phyloP scores from a whole-genome alignment of 208 protist genomes.

The Acanthamoeba healyi region DNA sequence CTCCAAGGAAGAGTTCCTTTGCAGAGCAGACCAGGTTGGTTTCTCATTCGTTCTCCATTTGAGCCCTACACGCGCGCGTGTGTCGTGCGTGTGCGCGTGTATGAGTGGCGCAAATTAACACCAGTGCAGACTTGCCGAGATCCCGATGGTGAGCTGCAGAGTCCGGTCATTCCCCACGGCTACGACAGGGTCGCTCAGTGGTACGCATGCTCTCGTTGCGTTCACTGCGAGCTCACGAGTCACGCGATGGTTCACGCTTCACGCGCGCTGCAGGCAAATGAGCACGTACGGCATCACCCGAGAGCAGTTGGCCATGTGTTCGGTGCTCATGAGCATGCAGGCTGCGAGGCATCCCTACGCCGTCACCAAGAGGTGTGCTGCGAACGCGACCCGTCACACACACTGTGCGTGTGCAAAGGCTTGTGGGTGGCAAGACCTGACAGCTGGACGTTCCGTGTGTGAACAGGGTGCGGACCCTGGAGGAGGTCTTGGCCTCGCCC shows the following conservation, averaged over 20 bases:
- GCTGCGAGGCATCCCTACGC: constrained; percentile 89
- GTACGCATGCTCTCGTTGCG: background rate
- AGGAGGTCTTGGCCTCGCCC: background rate
- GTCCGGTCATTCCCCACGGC: constrained; percentile 89
- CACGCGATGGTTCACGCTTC: background rate
- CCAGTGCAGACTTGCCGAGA: constrained; percentile 81
- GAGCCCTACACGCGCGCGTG: too few species aligned
- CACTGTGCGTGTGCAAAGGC: too few species aligned
- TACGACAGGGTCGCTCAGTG: constrained; percentile 91
- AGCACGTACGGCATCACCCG: constrained; percentile 87
- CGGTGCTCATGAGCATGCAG: constrained; percentile 90
- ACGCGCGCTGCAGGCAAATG: constrained; percentile 82
- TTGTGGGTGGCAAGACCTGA: too few species aligned
- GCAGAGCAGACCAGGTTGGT: background rate
- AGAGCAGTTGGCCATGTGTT: constrained; percentile 91
- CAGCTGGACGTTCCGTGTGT: background rate
- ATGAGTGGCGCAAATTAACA: background rate
- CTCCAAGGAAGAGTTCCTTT: constrained; percentile 53
- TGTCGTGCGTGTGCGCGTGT: background rate
- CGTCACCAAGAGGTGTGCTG: background rate
- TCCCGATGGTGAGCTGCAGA: constrained; percentile 81
- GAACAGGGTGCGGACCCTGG: background rate
- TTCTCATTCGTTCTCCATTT: constrained; percentile 28
- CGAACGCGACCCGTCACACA: too few species aligned
- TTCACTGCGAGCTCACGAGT: background rate